A percentile compares a stretch with the other conserved stretches of the same genome.
Evolutionary conservation across 352 stramenopile species (phyloP).

Genomic region (Globisporangium acanthophoron): DNA sequence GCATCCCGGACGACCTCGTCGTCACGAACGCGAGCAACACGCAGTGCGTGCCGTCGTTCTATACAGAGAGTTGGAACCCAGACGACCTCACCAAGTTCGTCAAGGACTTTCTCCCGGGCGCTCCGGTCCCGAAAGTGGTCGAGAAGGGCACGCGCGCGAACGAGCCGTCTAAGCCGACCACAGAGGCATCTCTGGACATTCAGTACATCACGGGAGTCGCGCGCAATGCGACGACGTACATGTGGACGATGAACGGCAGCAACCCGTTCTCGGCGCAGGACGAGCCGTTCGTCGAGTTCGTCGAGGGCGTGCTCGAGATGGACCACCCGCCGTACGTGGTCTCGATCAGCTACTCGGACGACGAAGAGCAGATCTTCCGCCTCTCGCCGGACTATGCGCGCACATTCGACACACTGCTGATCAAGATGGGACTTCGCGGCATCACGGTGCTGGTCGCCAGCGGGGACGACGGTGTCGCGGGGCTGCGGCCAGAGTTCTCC

Average conservation of each 20-base stretch:
- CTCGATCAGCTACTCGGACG: slow-evolving; percentile 89
- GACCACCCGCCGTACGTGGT: slow-evolving; percentile 76
- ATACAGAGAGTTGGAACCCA: slow-evolving; percentile 56
- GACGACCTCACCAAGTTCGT: slow-evolving; percentile 58
- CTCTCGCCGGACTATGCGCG: slow-evolving; percentile 65
- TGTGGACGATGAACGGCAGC: slow-evolving; percentile 76
- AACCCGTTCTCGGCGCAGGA: slow-evolving; percentile 83
- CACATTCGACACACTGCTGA: slow-evolving; percentile 78
- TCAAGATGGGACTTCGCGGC: slow-evolving; percentile 86
- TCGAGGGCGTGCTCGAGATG: slow-evolving; percentile 56
- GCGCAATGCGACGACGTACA: slow-evolving; percentile 70
- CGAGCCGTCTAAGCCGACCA: slow-evolving; percentile 25
- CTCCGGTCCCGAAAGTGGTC: slow-evolving; percentile 41
- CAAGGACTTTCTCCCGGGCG: slow-evolving; percentile 38
- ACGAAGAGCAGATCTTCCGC: slow-evolving; percentile 87
- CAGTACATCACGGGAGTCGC: slow-evolving; percentile 88
- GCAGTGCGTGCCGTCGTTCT: slow-evolving; percentile 75
- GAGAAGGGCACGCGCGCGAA: slow-evolving; percentile 55
- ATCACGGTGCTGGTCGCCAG: slow-evolving; percentile 84
- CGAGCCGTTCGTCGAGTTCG: slow-evolving; percentile 85
- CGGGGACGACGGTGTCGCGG: slow-evolving; percentile 86
- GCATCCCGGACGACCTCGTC: slow-evolving; percentile 59
- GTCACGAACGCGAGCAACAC: slow-evolving; percentile 57
- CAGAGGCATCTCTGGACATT: slow-evolving; percentile 85
- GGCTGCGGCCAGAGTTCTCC: slow-evolving; percentile 55